Evolutionary conservation across 495 filamentous ascomycete species (phyloP).

Genomic region (Hypomontagnella submonticulosa): DNA sequence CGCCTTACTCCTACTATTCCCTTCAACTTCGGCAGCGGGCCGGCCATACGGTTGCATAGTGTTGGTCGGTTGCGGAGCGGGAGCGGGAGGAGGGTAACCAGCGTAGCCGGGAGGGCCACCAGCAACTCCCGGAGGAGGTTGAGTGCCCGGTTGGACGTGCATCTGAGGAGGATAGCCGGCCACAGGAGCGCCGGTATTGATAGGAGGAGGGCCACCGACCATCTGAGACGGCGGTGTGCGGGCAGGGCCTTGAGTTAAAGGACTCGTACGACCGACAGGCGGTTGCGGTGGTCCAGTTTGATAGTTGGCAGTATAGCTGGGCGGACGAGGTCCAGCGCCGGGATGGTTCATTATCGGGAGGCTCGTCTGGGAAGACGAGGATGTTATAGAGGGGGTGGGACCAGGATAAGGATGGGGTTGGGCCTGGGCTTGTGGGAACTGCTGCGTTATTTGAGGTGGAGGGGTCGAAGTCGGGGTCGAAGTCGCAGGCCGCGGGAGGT

Average conservation of each 20-base stretch:
- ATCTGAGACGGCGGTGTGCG: slow-evolving; percentile 69
- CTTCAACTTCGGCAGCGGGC: slow-evolving; percentile 82
- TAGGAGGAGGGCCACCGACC: slow-evolving; percentile 75
- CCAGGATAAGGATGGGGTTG: slow-evolving; percentile 55
- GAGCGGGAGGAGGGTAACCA: slow-evolving; percentile 56
- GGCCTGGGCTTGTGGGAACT: slow-evolving; percentile 42
- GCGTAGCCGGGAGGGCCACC: slow-evolving; percentile 61
- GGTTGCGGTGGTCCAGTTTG: slow-evolving; percentile 66
- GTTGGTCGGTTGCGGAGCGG: slow-evolving; percentile 55
- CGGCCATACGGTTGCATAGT: slow-evolving; percentile 49
- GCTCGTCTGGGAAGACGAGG: slow-evolving; percentile 61
- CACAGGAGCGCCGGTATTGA: slow-evolving; percentile 70
- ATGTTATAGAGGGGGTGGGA: slow-evolving; percentile 55
- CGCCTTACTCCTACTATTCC: slow-evolving; percentile 80
- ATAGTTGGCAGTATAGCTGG: slow-evolving; percentile 77
- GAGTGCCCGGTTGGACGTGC: slow-evolving; percentile 61
- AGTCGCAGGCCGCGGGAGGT: slow-evolving; percentile 51
- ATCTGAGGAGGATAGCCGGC: slow-evolving; percentile 66
- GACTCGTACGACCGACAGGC: slow-evolving; percentile 63
- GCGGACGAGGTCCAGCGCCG: slow-evolving; percentile 70
- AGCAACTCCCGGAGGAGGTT: slow-evolving; percentile 58
- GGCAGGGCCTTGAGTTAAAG: slow-evolving; percentile 57
- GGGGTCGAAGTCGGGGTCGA: slow-evolving; percentile 54
- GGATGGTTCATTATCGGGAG: slow-evolving; percentile 68
- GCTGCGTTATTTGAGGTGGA: slow-evolving; percentile 60